A percentile compares a stretch with the other conserved stretches of the same genome.
Evolutionary conservation across 1,139 yeast species (phyloP).

Genomic region (Suhomyces choctaworum): DNA sequence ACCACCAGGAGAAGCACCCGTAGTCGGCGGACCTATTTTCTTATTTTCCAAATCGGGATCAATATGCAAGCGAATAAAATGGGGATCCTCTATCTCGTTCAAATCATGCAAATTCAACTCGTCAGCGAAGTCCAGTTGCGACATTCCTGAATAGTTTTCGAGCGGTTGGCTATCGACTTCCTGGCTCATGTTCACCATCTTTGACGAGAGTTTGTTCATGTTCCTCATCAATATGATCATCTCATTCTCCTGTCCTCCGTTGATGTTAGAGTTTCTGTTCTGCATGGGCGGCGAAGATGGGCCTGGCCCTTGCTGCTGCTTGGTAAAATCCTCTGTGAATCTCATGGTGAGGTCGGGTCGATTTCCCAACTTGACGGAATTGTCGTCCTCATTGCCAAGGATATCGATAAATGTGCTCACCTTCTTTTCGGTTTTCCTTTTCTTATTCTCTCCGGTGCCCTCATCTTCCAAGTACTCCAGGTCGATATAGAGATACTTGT

Average conservation of each 20-base stretch:
- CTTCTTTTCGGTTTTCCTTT: slow-evolving; percentile 6
- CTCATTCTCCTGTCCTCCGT: slow-evolving; percentile 52
- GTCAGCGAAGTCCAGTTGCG: slow-evolving; percentile 30
- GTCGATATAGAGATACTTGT: slow-evolving; percentile 72
- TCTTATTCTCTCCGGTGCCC: slow-evolving; percentile 19
- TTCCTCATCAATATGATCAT: slow-evolving; percentile 76
- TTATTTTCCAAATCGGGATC: slow-evolving; percentile 23
- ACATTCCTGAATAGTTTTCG: slow-evolving; percentile 22
- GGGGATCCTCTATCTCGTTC: slow-evolving; percentile 48
- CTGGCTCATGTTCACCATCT: slow-evolving; percentile 63
- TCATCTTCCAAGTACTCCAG: slow-evolving; percentile 48
- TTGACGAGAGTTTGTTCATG: slow-evolving; percentile 83
- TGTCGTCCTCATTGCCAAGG: slow-evolving; percentile 78
- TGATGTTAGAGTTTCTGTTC: slow-evolving; percentile 5
- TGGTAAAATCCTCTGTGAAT: slow-evolving; percentile 43
- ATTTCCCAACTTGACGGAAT: slow-evolving; percentile 75
- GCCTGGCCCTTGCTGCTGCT: not conserved
- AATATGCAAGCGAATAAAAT: slow-evolving; percentile 60
- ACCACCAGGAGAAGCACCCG: slow-evolving; percentile 1
- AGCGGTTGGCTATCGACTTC: slow-evolving; percentile 19
- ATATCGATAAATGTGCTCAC: slow-evolving; percentile 70
- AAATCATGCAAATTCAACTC: slow-evolving; percentile 67
- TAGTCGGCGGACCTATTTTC: slow-evolving; percentile 5
- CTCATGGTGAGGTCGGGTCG: slow-evolving; percentile 90
- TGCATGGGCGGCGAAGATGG: slow-evolving; percentile 1